Evolutionary conservation across 495 filamentous ascomycete species (phyloP).

Genomic region (Lentithecium fluviatile): DNA sequence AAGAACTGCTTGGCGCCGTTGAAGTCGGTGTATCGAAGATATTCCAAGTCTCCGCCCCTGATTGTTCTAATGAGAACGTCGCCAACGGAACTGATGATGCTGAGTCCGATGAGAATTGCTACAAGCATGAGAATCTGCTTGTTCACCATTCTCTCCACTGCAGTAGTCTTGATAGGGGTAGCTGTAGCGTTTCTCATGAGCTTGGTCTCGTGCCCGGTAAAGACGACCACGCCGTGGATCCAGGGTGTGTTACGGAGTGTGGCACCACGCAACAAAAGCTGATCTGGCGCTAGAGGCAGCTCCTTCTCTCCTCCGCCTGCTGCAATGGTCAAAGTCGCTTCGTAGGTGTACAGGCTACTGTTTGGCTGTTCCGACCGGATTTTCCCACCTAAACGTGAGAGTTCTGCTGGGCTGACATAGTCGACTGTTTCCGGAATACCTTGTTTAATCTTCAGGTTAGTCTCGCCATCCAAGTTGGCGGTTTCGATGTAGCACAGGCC

Average conservation of each 20-base stretch:
- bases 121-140: conserved; percentile 88
- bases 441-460: conserved; percentile 99
- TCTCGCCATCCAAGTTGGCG: conserved; percentile 96
- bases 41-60: conserved; percentile 57
- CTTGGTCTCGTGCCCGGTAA: conserved; percentile 98
- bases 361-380: conserved; percentile 96
- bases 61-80: conserved; percentile 77
- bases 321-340: conserved; percentile 91
- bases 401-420: conserved; percentile 80
- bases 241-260: conserved; percentile 96
- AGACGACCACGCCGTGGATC: conserved; percentile 95
- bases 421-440: conserved; percentile 89
- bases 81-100: conserved; percentile 84
- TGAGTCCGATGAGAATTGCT: conserved; percentile 76
- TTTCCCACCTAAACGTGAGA: conserved; percentile 82
- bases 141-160: conserved; percentile 91
- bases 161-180: conserved; percentile 94
- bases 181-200: conserved; percentile 98
- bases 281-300: conserved; percentile 74
- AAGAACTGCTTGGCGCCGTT: conserved; percentile 78
- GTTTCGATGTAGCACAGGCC: conserved; percentile 99
- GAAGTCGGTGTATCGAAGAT: conserved; percentile 63
- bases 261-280: conserved; percentile 86
- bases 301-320: conserved; percentile 96
- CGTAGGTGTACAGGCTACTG: conserved; percentile 97